phyloP scores from a whole-genome alignment of 371 early-diverging fungal genomes.

The Mucor irregularis region DNA sequence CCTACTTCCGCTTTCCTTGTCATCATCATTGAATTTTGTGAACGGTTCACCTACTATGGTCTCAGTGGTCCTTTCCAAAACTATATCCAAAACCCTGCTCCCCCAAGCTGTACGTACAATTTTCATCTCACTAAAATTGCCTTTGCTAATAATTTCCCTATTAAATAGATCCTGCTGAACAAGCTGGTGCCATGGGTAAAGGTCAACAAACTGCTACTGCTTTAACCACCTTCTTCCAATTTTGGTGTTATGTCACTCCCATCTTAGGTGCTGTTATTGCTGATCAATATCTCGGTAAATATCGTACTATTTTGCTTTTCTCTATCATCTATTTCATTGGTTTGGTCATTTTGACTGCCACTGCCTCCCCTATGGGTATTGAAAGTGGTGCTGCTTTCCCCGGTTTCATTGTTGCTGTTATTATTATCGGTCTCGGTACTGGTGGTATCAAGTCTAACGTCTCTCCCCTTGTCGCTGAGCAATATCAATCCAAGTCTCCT shows the following conservation, averaged over 20 bases:
- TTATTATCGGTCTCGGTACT: slow-evolving; percentile 68
- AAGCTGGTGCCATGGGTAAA: slow-evolving; percentile 49
- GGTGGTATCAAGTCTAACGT: slow-evolving; percentile 59
- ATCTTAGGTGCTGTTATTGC: slow-evolving; percentile 80
- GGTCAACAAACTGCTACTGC: slow-evolving; percentile 66
- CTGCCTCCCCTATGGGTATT: slow-evolving; percentile 57
- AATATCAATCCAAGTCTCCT: slow-evolving; percentile 35
- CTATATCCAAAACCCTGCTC: slow-evolving; percentile 54
- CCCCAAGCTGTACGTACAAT: slow-evolving; percentile 33
- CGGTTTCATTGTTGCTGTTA: slow-evolving; percentile 62
- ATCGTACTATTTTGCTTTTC: slow-evolving; percentile 74
- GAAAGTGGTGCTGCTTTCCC: slow-evolving; percentile 58
- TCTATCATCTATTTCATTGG: slow-evolving; percentile 69
- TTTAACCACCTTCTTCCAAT: slow-evolving; percentile 74
- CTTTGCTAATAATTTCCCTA: background rate
- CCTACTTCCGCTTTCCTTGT: slow-evolving; percentile 48
- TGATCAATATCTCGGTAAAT: slow-evolving; percentile 83
- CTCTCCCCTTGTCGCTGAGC: slow-evolving; percentile 53
- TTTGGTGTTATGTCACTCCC: slow-evolving; percentile 81
- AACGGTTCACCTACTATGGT: slow-evolving; percentile 80
- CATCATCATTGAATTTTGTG: slow-evolving; percentile 54
- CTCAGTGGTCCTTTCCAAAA: slow-evolving; percentile 70
- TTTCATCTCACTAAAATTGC: background rate
- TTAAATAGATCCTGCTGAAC: slow-evolving; percentile 39
- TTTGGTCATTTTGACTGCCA: slow-evolving; percentile 62